Conservation (phyloP, 768 basidiomycete species). For the Kwoniella mangroviensis region DNA sequence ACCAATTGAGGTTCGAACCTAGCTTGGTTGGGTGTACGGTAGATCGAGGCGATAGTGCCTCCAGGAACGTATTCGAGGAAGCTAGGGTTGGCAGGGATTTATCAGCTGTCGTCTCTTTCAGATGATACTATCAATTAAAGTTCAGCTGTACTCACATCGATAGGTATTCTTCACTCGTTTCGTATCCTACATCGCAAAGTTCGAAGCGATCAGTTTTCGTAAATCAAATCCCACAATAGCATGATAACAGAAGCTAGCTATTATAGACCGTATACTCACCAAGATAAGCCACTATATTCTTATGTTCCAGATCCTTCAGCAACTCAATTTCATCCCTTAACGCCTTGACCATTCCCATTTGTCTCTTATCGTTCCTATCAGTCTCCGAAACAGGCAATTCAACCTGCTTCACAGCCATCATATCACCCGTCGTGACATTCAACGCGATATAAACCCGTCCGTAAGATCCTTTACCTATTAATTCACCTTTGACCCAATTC, state of each 20-base stretch:
- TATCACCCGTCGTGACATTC: constrained; percentile 94
- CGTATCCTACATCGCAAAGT: constrained; percentile 53
- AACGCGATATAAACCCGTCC: constrained; percentile 94
- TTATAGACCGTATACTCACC: too few relatives aligned
- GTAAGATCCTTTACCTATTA: constrained; percentile 96
- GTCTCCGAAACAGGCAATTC: constrained; percentile 89
- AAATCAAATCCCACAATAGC: background rate
- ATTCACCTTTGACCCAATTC: constrained; percentile 97
- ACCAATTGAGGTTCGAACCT: constrained; percentile 91
- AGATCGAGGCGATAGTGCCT: constrained; percentile 88
- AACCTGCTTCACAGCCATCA: constrained; percentile 99
- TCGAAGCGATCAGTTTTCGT: background rate
- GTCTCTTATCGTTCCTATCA: constrained; percentile 86
- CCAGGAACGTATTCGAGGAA: constrained; percentile 99
- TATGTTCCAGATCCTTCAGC: constrained; percentile 93
- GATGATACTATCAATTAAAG: background rate
- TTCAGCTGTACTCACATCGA: constrained; percentile 74
- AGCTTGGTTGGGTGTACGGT: constrained; percentile 72
- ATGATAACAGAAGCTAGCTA: too few relatives aligned
- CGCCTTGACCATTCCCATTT: constrained; percentile 83
- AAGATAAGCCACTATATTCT: constrained; percentile 94
- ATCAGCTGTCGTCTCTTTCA: background rate
- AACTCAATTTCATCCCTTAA: constrained; percentile 93
- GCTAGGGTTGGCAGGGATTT: constrained; percentile 62
- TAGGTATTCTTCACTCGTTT: constrained; percentile 81